Evolutionary conservation across 2,329 filamentous ascomycete species (phyloP).

Genomic region (Trichoderma lentiforme): DNA sequence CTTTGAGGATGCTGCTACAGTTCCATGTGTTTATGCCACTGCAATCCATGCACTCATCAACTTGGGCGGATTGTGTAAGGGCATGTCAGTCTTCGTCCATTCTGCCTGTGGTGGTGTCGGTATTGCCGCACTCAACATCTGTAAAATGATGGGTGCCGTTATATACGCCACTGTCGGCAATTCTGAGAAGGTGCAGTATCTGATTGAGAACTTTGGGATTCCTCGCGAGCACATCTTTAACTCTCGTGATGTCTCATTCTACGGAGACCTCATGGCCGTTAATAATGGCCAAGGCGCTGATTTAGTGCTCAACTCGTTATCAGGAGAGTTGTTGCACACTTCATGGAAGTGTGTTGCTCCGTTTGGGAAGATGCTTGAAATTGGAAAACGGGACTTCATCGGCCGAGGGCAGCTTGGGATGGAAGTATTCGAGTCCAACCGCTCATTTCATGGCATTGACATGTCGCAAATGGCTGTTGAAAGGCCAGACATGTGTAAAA

Average conservation of each 20-base stretch:
- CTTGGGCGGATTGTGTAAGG: conserved; percentile 22
- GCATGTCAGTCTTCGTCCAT: conserved; percentile 18
- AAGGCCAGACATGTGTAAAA: not conserved
- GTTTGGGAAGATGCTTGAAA: conserved; percentile 44
- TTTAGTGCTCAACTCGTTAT: conserved; percentile 40
- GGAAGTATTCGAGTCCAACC: conserved; percentile 39
- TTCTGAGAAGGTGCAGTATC: conserved; percentile 34
- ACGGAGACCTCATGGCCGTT: conserved; percentile 25
- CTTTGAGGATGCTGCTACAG: conserved; percentile 29
- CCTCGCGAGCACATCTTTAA: conserved; percentile 33
- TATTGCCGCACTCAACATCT: conserved; percentile 3
- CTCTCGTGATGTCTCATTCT: conserved; percentile 33
- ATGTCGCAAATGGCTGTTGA: not conserved
- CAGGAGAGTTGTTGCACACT: conserved; percentile 40
- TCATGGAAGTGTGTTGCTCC: conserved; percentile 44
- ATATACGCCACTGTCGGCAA: conserved; percentile 36
- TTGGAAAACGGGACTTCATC: conserved; percentile 43
- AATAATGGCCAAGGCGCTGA: conserved; percentile 35
- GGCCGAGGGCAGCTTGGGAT: conserved; percentile 42
- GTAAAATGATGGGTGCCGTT: conserved; percentile 5
- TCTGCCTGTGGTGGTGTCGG: conserved; percentile 17
- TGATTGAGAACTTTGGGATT: conserved; percentile 32
- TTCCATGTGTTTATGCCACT: conserved; percentile 32
- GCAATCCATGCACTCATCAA: conserved; percentile 26
- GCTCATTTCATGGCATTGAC: conserved; percentile 36